Conservation (phyloP, 2,329 filamentous ascomycete genomes). For the Ceratocystis cubensis region DNA sequence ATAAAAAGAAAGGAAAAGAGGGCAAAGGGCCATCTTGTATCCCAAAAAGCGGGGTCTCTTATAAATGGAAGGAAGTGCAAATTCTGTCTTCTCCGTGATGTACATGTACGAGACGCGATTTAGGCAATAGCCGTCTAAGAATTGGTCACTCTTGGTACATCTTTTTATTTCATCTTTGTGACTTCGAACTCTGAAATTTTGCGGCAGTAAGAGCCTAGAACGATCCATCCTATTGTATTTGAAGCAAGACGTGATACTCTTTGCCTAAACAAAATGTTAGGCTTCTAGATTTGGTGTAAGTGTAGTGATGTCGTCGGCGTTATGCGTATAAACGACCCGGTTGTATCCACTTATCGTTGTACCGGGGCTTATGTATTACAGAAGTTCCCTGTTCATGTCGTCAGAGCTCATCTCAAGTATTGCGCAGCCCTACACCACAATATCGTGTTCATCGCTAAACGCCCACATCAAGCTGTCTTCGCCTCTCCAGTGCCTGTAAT, state of each 20-base stretch:
- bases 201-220: too few species aligned
- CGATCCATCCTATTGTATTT: not conserved
- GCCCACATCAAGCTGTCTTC: not conserved
- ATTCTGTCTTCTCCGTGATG: not conserved
- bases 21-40: not conserved
- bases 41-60: not conserved
- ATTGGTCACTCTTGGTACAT: not conserved
- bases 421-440: not conserved
- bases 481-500: not conserved
- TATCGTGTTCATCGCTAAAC: not conserved
- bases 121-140: not conserved
- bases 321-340: not conserved
- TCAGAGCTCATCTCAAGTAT: not conserved
- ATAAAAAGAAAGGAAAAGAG: not conserved
- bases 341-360: not conserved
- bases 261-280: not conserved
- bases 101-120: not conserved
- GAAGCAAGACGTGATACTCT: not conserved
- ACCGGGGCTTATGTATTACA: not conserved
- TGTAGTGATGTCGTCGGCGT: conserved; percentile 2
- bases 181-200: not conserved
- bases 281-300: not conserved
- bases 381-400: not conserved
- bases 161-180: too few species aligned
- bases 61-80: conserved; percentile 2